Evolutionary conservation across 176 grass and related monocot genomes (phyloP).

Genomic region (Elymus sibiricus): DNA sequence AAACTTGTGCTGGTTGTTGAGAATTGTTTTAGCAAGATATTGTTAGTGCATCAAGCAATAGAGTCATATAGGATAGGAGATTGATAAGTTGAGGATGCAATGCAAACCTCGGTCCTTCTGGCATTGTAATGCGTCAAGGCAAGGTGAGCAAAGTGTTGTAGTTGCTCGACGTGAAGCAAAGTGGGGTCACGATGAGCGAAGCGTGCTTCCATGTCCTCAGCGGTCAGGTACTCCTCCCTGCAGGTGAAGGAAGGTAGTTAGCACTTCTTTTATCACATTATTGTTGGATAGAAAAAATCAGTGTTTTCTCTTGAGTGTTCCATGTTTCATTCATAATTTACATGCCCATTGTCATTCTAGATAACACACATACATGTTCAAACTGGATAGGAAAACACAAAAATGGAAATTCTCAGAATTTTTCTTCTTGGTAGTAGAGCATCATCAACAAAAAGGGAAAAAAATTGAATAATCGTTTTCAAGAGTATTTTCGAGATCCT

Average conservation of each 20-base stretch:
- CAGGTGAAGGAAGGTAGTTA: neutral
- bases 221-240: neutral
- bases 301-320: no score
- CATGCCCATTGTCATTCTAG: no score
- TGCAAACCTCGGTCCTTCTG: neutral
- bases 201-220: neutral
- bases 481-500: no score
- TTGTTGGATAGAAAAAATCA: no score
- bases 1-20: neutral
- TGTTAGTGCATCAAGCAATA: neutral
- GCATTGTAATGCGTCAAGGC: neutral
- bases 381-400: no score
- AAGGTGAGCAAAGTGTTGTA: neutral
- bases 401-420: no score
- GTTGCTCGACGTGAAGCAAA: neutral
- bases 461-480: no score
- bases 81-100: neutral
- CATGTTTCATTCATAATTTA: no score
- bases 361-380: no score
- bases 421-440: no score
- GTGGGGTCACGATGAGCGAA: neutral
- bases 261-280: neutral
- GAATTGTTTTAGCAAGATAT: neutral
- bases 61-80: neutral
- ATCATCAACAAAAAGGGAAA: no score